These are phyloP conservation scores for Fusarium sp. DNA, from an alignment of 2,329 filamentous ascomycete genomes.

Conservation along the genomic window DNA sequence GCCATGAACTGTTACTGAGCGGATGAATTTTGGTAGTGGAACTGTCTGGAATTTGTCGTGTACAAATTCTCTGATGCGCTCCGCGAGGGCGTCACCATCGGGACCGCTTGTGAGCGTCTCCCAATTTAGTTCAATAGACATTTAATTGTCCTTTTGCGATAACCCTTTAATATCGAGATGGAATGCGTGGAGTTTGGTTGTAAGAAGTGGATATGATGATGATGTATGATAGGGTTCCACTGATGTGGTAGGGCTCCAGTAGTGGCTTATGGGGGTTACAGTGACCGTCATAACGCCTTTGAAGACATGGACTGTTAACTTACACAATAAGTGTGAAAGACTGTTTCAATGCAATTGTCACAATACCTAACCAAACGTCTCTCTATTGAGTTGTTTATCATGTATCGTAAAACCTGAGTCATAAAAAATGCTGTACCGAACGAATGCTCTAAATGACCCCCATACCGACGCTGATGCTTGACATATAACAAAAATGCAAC, in stretches of 20 bases:
- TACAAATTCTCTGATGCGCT: slow-evolving; percentile 90
- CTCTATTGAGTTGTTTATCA: slow-evolving; percentile 17
- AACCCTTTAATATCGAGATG: not conserved
- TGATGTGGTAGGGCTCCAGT: slow-evolving; percentile 12
- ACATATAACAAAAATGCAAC: slow-evolving; percentile 28
- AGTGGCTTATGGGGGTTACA: slow-evolving; percentile 15
- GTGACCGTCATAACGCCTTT: not conserved
- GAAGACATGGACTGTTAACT: not conserved
- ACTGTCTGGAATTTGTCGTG: slow-evolving; percentile 96
- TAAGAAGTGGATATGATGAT: slow-evolving; percentile 32
- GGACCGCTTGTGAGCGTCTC: slow-evolving; percentile 89
- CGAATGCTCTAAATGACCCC: slow-evolving; percentile 27
- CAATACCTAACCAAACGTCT: slow-evolving; percentile 7
- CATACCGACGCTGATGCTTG: slow-evolving; percentile 30
- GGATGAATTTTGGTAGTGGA: slow-evolving; percentile 92
- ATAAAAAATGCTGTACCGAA: slow-evolving; percentile 13
- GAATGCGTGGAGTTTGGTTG: not conserved
- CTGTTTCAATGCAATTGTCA: not conserved
- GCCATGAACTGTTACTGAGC: slow-evolving; percentile 91
- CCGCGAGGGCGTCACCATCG: slow-evolving; percentile 86
- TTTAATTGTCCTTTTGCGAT: slow-evolving; percentile 53
- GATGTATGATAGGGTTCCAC: not conserved
- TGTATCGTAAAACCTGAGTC: slow-evolving; percentile 10
- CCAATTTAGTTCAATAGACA: slow-evolving; percentile 99
- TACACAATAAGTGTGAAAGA: not conserved